A percentile compares a stretch with the other conserved stretches of the same genome.
phyloP scores from a whole-genome alignment of 192 early-diverging fungal genomes.

The Chytriomyces confervae region DNA sequence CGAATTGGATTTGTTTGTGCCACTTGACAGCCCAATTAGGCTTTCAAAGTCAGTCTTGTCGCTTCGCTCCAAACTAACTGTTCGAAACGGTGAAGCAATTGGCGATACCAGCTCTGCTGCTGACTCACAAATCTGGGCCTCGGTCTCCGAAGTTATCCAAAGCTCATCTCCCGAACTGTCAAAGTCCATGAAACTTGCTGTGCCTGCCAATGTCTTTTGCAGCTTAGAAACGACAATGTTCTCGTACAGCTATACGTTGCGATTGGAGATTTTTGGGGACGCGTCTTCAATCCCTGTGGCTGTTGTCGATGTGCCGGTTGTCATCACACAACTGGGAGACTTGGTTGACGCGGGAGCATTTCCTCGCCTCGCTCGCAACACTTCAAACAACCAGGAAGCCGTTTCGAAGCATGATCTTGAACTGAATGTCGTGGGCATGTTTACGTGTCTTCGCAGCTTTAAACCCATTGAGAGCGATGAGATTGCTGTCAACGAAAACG shows the following conservation, averaged over 20 bases:
- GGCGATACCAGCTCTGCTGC: neutral
- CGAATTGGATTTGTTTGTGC: neutral
- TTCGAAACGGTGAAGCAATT: neutral
- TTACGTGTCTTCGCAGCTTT: neutral
- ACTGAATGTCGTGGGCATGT: neutral
- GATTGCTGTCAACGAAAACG: neutral
- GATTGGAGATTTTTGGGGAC: slow-evolving; percentile 13
- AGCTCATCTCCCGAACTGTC: neutral
- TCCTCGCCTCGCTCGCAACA: neutral
- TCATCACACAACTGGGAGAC: slow-evolving; percentile 6
- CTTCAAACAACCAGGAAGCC: neutral
- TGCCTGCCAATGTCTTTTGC: neutral
- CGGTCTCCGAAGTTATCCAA: neutral
- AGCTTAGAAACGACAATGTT: slow-evolving; percentile 19
- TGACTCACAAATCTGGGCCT: neutral
- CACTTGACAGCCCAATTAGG: neutral
- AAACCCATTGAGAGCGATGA: neutral
- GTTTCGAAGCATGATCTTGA: slow-evolving; percentile 1
- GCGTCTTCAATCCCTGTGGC: slow-evolving; percentile 2
- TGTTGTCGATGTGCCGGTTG: slow-evolving; percentile 20
- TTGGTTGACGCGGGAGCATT: neutral
- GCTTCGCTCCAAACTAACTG: neutral
- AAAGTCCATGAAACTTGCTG: neutral
- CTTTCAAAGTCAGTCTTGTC: neutral
- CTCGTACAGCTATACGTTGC: neutral